Evolutionary conservation across 139 green algal genomes (phyloP), one percentile per base, ranked within the genome.

Genomic region (Mesotaenium endlicherianum): DNA sequence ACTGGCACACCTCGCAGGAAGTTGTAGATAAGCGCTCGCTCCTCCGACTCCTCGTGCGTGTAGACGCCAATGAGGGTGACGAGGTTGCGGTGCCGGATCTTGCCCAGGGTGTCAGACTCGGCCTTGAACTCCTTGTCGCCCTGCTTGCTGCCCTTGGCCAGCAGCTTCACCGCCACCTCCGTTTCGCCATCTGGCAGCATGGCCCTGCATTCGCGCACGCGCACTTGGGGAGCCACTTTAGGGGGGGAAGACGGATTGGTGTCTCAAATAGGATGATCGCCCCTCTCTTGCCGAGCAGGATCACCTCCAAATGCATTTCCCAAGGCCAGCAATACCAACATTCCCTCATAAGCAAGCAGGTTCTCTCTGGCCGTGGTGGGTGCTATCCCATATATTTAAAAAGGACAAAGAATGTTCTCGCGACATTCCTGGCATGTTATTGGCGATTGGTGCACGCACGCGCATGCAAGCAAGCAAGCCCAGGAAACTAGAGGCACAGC

Each of bases 21-120:
- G 47, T 57, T 57, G 47, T 57, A 57, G 8, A 57, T 26, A 11
- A 57, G 47, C 47, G n/a, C n/a, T n/a, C n/a, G n/a, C n/a, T n/a
- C n/a, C n/a, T n/a, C n/a, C n/a, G n/a, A n/a, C n/a, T n/a, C n/a
- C n/a, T n/a, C n/a, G n/a, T n/a, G n/a, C n/a, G n/a, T 44, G 49
- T 78, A 78, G 31, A n/a, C 36, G 14, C 77, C 81, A 20, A 84
- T 70, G 2, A 87, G 71, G 40, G 39, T 79, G 17, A 87, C 81
- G 11, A 87, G 8, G 49, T 85, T 82, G 53, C 74, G 81, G 75
- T 87, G 81, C 3, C 74, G 55, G 1, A 87, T 38, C 26, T 34
- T 41, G 17, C 72, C 72, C 42, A 87, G 67, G 45, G 74, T 85
- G n/a, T 60, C 31, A 34, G 79, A 38, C 8, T 87, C 81, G 20